Base-by-base conservation (phyloP, 805 yeast genomes). In the Kuraishia ogatae region DNA sequence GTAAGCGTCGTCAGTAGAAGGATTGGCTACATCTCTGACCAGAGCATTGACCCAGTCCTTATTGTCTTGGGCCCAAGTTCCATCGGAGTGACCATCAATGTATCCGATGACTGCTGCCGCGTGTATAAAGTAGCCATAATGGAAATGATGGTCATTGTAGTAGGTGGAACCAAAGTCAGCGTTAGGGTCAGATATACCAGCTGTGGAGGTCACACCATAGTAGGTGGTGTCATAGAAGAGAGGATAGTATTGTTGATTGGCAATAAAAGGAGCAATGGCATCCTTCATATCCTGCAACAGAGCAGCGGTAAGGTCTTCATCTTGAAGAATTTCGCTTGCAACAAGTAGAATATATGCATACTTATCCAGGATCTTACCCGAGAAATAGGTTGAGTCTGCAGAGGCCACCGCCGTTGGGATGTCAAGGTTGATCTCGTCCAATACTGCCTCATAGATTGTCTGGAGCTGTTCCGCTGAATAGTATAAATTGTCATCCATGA, bases 1-100 rank as follows among this genome's bases (percentile, higher is more conserved):
- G 61, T 67, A 77, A 1, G 65, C 61, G 61, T 87, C 92, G 6
- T 71, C 68, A 15, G 70, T 71, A 2, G 73, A 69, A 3, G 89
- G 87, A 58, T 81, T 83, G 2, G 87, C 84, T 57, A 78, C 81
- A 68, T 86, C 92, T 67, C 91, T 75, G n/a, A 84, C 65, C 55
- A 86, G 72, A 15, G 80, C 71, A 50, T 76, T 79, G 17, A 80
- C 83, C 77, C 86, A 85, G 39, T 73, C 70, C 57, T 66, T 71
- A 54, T 77, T 73, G 2, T 75, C 72, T 50, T 66, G 58, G 8
- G 82, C 74, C 88, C 89, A 84, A 7, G 74, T 64, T 51, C 83
- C 83, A 23, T 80, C 74, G 21, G 60, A 57, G 56, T 72, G 72
- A 51, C 58, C 63, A 61, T 85, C 90, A 43, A 85, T 78, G 53